These are phyloP conservation scores for Nicotiana paniculata DNA, from an alignment of 257 asterid genomes.

Conservation along the genomic window DNA sequence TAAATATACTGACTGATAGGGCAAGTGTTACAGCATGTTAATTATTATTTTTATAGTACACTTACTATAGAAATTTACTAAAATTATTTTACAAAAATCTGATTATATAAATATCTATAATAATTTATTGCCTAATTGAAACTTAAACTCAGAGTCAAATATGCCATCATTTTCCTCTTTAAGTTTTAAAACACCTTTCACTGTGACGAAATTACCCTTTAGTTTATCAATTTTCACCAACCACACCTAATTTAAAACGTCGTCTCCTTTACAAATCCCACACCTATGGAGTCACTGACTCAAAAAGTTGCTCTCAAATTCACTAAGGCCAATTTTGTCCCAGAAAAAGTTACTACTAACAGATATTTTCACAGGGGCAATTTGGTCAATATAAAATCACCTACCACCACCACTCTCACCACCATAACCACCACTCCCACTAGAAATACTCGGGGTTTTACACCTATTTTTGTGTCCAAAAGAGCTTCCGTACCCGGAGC, in stretches of 20 bases:
- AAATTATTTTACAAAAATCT: neutral
- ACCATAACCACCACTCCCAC: conserved; percentile 2
- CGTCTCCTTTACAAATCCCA: conserved; percentile 1
- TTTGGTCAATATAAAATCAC: conserved; percentile 29
- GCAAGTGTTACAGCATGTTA: too few relatives aligned
- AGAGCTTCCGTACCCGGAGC: neutral
- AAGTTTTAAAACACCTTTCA: neutral
- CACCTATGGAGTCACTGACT: conserved; percentile 26
- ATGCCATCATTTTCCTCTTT: neutral
- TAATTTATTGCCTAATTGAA: too few relatives aligned
- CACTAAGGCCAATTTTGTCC: conserved; percentile 30
- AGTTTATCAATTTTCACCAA: neutral
- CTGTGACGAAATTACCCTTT: neutral
- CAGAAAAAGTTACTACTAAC: neutral
- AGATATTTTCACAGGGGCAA: conserved; percentile 10
- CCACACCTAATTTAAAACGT: conserved; percentile 14
- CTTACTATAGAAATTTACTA: neutral
- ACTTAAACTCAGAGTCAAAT: too few relatives aligned
- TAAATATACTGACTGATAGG: neutral
- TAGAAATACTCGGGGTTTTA: neutral
- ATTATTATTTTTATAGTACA: too few relatives aligned
- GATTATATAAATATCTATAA: neutral
- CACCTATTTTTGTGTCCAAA: neutral
- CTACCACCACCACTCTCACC: conserved; percentile 15
- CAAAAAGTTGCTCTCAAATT: neutral